phyloP scores from a whole-genome alignment of 1,284 basidiomycete genomes.

The Ustanciosporium gigantosporum region DNA sequence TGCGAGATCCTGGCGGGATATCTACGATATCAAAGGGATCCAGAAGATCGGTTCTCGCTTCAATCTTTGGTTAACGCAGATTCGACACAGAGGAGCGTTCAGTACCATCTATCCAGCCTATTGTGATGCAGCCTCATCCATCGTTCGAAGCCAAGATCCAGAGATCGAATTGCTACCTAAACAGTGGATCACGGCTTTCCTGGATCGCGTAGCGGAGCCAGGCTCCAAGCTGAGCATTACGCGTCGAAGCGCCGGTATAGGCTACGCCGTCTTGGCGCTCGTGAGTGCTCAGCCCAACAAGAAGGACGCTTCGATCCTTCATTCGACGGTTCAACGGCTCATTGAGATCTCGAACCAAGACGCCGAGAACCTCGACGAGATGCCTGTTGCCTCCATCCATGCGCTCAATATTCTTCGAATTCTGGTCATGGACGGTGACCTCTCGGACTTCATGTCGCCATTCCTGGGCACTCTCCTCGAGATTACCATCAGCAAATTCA shows the following conservation, averaged over 20 bases:
- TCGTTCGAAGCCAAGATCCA: constrained; percentile 36
- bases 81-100: constrained; percentile 61
- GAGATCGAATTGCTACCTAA: constrained; percentile 45
- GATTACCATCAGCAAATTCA: constrained; percentile 57
- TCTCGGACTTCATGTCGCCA: constrained; percentile 36
- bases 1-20: constrained; percentile 18
- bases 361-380: constrained; percentile 8
- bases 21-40: constrained; percentile 23
- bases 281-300: constrained; percentile 48
- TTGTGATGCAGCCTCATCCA: constrained; percentile 45
- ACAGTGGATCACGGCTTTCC: constrained; percentile 55
- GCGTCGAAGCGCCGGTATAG: constrained; percentile 61
- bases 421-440: constrained; percentile 49
- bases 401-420: constrained; percentile 60
- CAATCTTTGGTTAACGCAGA: constrained; percentile 57
- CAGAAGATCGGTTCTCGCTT: constrained; percentile 54
- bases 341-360: constrained; percentile 17
- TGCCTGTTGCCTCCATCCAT: constrained; percentile 48
- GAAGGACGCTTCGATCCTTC: constrained; percentile 16
- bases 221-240: constrained; percentile 57
- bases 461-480: constrained; percentile 54
- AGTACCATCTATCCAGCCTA: constrained; percentile 61
- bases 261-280: constrained; percentile 60
- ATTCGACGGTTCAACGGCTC: constrained; percentile 25
- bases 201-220: constrained; percentile 35